Evolutionary conservation across 225 moss, liverwort and hornwort genomes (phyloP), one percentile per base, ranked within the genome.

Genomic region (Marchantia paleacea): DNA sequence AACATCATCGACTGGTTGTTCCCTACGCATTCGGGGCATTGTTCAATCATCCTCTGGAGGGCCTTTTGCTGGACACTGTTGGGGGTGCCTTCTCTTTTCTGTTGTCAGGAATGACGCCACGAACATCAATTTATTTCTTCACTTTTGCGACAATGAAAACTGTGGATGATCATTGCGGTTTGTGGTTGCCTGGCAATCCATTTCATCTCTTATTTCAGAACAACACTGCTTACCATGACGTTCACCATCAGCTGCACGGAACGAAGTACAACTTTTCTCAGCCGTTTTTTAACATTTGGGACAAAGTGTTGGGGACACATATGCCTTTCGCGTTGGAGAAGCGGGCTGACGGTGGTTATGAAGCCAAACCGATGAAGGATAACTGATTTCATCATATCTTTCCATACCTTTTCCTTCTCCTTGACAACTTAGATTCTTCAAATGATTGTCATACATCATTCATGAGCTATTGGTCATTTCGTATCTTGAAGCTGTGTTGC

Each of bases 141-240:
- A 90, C 88, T 0, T 99, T 95, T 75, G 99, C 99, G 30, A 95
- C 91, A 1, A 88, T 99, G 22, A 99, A 99, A 71, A 95, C 95
- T 2, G 91, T 99, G 15, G 95, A 99, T 81, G 99, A 94, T 74
- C 95, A 95, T 79, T 95, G 95, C 39, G 95, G 95, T 25, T 78
- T 99, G 11, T 92, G 93, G 91, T 84, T 99, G 83, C 95, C 95
- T 0, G 90, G 86, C 71, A 95, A 99, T 62, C 95, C 92, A 4
- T 92, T 99, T n/a, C 95, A 95, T 31, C 78, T 86, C 61, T 28
- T 95, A 0, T 95, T 95, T 62, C 90, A 88, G 85, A 99, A 95
- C 85, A 97, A 97, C 84, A 91, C 95, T 14, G 95, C 99, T 14
- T 99, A 99, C 79, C 95, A 99, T 67, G 99, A 99, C 64, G 89